Evolutionary conservation across 805 yeast species (phyloP), one percentile per base, ranked within the genome.

Genomic region (Teunomyces kruisii): DNA sequence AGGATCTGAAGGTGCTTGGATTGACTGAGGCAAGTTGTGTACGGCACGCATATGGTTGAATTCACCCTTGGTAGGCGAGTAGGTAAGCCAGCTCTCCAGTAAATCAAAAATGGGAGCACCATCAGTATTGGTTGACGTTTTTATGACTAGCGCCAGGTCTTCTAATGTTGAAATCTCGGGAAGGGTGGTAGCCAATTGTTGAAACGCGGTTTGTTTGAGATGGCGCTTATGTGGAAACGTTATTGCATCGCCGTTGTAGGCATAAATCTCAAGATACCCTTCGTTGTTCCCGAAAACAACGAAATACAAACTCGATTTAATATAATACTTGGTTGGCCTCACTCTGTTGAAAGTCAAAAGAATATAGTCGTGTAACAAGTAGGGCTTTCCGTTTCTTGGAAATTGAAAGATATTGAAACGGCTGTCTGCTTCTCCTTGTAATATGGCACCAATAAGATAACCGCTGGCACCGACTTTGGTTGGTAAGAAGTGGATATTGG

Each of bases 31-130:
- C 13, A 5, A 13, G 26, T 33, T 30, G 26, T 47, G 49, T 13
- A 58, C 53, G 15, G 62, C 55, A 32, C 57, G 58, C 31, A 70
- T 48, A 39, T 66, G 62, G 27, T 57, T 51, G 49, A 58, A 57
- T 54, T 74, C 78, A 9, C 51, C 47, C 15, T 65, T 59, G 4
- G 74, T 60, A 0, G 81, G 79, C 9, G 71, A 65, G 50, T 70
- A 76, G 6, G 70, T 76, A 15, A 80, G 54, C 80, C 81, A 77
- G 35, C 71, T 62, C 7, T 76, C 81, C 30, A 68, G 67, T 2
- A 79, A 37, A 52, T 79, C 84, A 51, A 72, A 73, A 1, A 80
- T 70, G 1, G 82, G 76, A 26, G 50, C 44, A 9, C 61, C 64
- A 40, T 70, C 74, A 8, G 45, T 48, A 30, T 44, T 39, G 13